These are phyloP conservation scores for Colletotrichum caudatum DNA, from an alignment of 2,329 filamentous ascomycete genomes.

Conservation along the genomic window DNA sequence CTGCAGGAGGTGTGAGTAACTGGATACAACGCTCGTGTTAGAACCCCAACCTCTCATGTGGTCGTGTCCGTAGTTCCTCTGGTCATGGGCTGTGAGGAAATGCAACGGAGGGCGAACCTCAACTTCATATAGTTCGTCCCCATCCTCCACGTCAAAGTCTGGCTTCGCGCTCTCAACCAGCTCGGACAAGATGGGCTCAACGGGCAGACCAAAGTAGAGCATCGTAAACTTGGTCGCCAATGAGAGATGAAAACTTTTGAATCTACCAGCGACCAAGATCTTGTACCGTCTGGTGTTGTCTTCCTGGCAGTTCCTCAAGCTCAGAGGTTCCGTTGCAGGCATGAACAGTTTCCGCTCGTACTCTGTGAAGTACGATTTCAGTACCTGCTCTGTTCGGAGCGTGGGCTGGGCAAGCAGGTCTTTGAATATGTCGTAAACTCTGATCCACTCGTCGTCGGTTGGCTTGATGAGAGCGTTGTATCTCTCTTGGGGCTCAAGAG, in stretches of 20 bases:
- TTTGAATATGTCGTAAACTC: conserved; percentile 49
- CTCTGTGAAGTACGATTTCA: conserved; percentile 50
- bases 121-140: conserved; percentile 42
- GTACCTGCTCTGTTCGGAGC: conserved; percentile 48
- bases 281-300: conserved; percentile 49
- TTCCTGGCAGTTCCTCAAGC: conserved; percentile 50
- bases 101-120: conserved; percentile 48
- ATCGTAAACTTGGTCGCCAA: conserved; percentile 59
- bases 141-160: conserved; percentile 43
- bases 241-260: conserved; percentile 46
- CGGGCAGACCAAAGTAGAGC: conserved; percentile 61
- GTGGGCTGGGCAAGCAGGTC: conserved; percentile 44
- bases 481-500: conserved; percentile 32
- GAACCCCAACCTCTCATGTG: conserved; percentile 30
- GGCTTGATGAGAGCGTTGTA: conserved; percentile 45
- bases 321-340: conserved; percentile 45
- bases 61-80: conserved; percentile 49
- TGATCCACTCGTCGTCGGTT: conserved; percentile 44
- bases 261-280: conserved; percentile 48
- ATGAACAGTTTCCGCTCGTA: conserved; percentile 52
- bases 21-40: no score
- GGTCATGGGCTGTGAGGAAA: conserved; percentile 49
- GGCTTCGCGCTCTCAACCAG: conserved; percentile 45
- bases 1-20: conserved; percentile 8
- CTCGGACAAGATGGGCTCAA: conserved; percentile 52